Evolutionary conservation across 116 monocot genomes (phyloP).

Genomic region (Trichopus zeylanicus): DNA sequence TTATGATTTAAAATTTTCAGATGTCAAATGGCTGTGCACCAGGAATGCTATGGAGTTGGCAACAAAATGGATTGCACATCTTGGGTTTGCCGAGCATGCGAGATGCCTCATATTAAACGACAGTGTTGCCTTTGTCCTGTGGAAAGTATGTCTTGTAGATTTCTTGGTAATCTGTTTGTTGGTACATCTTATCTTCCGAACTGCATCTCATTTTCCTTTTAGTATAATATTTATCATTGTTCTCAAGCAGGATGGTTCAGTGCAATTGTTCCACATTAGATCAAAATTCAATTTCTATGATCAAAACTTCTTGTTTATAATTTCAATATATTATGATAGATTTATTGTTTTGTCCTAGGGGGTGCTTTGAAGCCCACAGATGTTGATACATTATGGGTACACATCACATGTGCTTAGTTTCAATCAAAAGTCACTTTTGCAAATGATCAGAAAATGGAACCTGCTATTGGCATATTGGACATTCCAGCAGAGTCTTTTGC

Average conservation of each 20-base stretch:
- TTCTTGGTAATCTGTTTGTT: neutral
- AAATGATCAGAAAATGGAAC: slow-evolving; percentile 84
- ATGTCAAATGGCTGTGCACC: slow-evolving; percentile 99
- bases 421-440: slow-evolving; percentile 76
- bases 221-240: too few species aligned
- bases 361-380: slow-evolving; percentile 94
- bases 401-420: slow-evolving; percentile 98
- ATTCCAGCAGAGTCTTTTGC: slow-evolving; percentile 62
- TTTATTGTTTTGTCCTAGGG: slow-evolving; percentile 22
- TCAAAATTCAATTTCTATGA: slow-evolving; percentile 1
- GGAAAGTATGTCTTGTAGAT: slow-evolving; percentile 43
- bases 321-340: neutral
- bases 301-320: neutral
- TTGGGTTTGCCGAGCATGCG: slow-evolving; percentile 98
- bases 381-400: slow-evolving; percentile 74
- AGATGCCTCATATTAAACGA: slow-evolving; percentile 49
- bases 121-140: slow-evolving; percentile 96
- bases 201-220: too few species aligned
- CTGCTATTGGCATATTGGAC: slow-evolving; percentile 78
- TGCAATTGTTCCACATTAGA: too few species aligned
- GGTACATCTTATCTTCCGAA: too few species aligned
- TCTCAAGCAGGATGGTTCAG: too few species aligned
- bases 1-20: slow-evolving; percentile 34
- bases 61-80: slow-evolving; percentile 63
- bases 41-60: slow-evolving; percentile 95